Evolutionary conservation across 257 asterid genomes (phyloP), one percentile per base, ranked within the genome.

Genomic region (Perilla frutescens): DNA sequence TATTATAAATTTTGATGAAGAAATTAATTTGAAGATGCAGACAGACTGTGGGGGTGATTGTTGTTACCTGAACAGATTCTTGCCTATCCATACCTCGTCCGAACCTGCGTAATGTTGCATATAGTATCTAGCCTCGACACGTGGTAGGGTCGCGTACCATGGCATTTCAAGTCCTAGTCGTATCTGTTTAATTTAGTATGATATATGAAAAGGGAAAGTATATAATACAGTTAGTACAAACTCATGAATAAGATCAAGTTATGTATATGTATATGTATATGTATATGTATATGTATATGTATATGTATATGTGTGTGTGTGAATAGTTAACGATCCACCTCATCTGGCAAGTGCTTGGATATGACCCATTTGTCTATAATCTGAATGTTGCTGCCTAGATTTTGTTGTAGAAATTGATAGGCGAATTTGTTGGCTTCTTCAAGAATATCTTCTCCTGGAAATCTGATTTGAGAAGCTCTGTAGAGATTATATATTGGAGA

Each of bases 391-490:
- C 26, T 64, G 2, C 26, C 72, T 3, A 80, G 41, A 59, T 58
- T 64, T 3, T 79, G 73, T 32, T 72, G 76, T 8, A 84, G 59
- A 55, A 79, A 82, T 0, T 58, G 48, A 45, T 54, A 77, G 5
- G 82, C 57, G 36, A 82, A 84, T 4, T 70, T 58, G 1, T 55
- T 48, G n/a, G 86, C 86, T 48, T 82, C 86, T 69, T 84, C 86
- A 20, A 87, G 86, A 14, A 84, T 80, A 3, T 50, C 58, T 37
- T 84, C 89, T n/a, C 88, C 86, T 2, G 87, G 88, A 51, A 84
- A 82, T 72, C 15, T 71, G 7, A 84, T 57, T 32, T 81, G 87
- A 10, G 91, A 66, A n/a, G 87, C 88, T 47, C 85, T 71, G 10
- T 82, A 87, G 5, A 87, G 83, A 80, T 76, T 82, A 55, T 70